Conservation (phyloP, 441 rosid genomes). For the Iberis amara region DNA sequence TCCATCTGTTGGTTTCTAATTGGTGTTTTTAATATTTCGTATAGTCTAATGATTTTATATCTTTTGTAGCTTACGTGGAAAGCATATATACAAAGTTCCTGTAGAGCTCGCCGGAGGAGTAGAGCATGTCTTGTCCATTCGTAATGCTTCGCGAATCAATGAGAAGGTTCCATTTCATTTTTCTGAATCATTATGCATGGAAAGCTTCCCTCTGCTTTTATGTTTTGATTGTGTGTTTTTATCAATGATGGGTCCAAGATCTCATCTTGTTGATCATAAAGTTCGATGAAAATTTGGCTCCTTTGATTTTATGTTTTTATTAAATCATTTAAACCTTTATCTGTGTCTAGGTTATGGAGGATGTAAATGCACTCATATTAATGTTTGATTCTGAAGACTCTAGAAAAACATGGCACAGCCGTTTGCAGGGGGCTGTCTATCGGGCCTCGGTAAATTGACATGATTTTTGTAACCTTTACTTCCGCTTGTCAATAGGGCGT, state of each 20-base stretch:
- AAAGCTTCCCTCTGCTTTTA: conserved; percentile 17
- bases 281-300: conserved; percentile 1
- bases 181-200: conserved; percentile 11
- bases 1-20: conserved; percentile 10
- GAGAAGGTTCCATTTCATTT: conserved; percentile 46
- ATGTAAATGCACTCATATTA: conserved; percentile 68
- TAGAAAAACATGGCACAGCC: conserved; percentile 74
- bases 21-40: conserved; percentile 21
- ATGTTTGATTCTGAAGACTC: conserved; percentile 72
- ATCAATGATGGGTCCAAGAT: conserved; percentile 7
- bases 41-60: conserved; percentile 8
- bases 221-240: conserved; percentile 23
- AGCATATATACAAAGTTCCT: conserved; percentile 73
- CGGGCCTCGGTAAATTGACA: conserved; percentile 66
- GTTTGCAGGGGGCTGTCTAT: conserved; percentile 87
- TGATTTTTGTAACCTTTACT: conserved; percentile 5
- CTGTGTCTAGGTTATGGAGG: conserved; percentile 70
- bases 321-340: conserved; percentile 6
- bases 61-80: conserved; percentile 68
- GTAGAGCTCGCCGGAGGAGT: conserved; percentile 63
- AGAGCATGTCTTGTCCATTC: conserved; percentile 74
- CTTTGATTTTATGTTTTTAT: too few relatives aligned
- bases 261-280: conserved; percentile 3
- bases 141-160: conserved; percentile 51
- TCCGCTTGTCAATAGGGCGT: conserved; percentile 11